Evolutionary conservation across 106 monocot species (phyloP), one percentile per base, ranked within the genome.

Genomic region (Hemerocallis citrina): DNA sequence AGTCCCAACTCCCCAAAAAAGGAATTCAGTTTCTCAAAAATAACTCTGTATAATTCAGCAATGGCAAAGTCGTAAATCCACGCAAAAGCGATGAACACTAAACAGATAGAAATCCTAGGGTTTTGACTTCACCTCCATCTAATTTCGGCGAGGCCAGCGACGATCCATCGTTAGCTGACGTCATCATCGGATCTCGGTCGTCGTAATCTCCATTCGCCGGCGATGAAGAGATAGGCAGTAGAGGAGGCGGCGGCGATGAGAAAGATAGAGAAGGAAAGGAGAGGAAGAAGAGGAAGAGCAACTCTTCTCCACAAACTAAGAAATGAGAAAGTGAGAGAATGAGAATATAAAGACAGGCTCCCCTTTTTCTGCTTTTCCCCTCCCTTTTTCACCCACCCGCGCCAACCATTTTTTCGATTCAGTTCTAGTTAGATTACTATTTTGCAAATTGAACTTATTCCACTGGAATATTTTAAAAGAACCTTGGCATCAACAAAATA

Each of bases 131-230:
- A 70, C 70, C 70, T 70, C 62, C 61, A 16, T 61, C 54, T 11
- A 61, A 29, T 39, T 50, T n/a, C 33, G 37, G 31, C 52, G 52
- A 51, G 52, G 62, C 34, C 38, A 62, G 38, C 62, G 70, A 41
- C 31, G 61, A 42, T 15, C 49, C 69, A 20, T 67, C 67, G 28
- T 54, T 32, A 27, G 21, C 21, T 21, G 21, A 30, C 50, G 50
- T 15, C 70, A 50, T 52, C 41, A 36, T 41, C 62, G 29, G 39
- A 59, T 51, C 70, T 45, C 62, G 40, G 52, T 38, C 20, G 36
- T 17, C 58, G 38, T 34, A 5, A 10, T 10, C 38, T 52, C 47
- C 51, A 25, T 38, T 38, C 52, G 35, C 20, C 52, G 19, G 40
- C 63, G 7, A 23, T 16, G 13, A 33, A 42, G 11, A 37, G 41